Conservation (phyloP, 75 land plant genomes). For the Larix kaempferi region DNA sequence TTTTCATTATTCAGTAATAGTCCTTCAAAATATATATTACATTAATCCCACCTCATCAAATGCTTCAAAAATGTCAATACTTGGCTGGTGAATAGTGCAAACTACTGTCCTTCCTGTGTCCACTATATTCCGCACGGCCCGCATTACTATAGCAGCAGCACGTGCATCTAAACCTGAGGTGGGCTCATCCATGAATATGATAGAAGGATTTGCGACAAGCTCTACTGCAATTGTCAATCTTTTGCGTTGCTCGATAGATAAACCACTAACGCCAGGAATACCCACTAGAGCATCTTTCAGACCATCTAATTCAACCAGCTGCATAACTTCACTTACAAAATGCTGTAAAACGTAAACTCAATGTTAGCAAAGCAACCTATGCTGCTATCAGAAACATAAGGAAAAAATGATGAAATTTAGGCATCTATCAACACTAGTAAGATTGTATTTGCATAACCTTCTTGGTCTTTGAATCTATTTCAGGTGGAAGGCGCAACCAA, state of each 20-base stretch:
- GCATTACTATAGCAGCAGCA: slow-evolving; percentile 30
- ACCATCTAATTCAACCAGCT: slow-evolving; percentile 23
- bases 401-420: neutral
- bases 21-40: neutral
- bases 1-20: neutral
- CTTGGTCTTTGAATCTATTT: slow-evolving; percentile 6
- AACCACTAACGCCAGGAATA: slow-evolving; percentile 22
- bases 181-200: slow-evolving; percentile 42
- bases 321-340: slow-evolving; percentile 36
- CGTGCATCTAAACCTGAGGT: slow-evolving; percentile 32
- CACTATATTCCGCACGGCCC: slow-evolving; percentile 30
- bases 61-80: slow-evolving; percentile 40
- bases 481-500: slow-evolving; percentile 19
- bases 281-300: slow-evolving; percentile 30
- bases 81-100: slow-evolving; percentile 30
- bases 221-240: slow-evolving; percentile 35
- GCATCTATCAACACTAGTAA: too few species aligned
- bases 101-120: slow-evolving; percentile 39
- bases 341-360: slow-evolving; percentile 5
- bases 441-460: slow-evolving; percentile 1
- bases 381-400: neutral
- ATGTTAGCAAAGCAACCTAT: neutral
- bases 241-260: slow-evolving; percentile 37
- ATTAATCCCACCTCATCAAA: slow-evolving; percentile 32
- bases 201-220: slow-evolving; percentile 36